Conservation (phyloP, 495 filamentous ascomycete genomes). For the Pseudomonodictys pantanalensis region DNA sequence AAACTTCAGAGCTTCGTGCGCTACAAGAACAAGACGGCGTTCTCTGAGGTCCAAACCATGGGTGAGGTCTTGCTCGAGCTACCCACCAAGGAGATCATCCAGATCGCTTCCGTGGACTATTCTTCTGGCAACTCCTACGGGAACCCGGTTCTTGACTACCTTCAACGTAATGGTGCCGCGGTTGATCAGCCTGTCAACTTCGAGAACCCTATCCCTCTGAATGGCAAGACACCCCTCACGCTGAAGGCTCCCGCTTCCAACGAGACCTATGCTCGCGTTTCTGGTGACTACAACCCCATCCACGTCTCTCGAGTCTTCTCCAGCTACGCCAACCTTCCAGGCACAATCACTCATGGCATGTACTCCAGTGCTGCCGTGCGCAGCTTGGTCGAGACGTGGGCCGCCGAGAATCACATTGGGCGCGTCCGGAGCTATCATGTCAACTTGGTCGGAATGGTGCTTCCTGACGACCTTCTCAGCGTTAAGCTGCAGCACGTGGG, state of each 20-base stretch:
- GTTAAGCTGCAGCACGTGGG: conserved; percentile 94
- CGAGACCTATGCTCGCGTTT: conserved; percentile 95
- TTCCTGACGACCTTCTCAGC: conserved; percentile 91
- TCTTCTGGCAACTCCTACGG: conserved; percentile 85
- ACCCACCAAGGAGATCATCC: conserved; percentile 95
- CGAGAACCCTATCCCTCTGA: conserved; percentile 93
- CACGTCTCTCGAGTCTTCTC: conserved; percentile 97
- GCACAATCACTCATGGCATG: conserved; percentile 99
- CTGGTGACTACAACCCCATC: conserved; percentile 97
- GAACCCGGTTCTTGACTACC: conserved; percentile 95
- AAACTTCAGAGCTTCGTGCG: conserved; percentile 83
- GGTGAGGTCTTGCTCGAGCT: conserved; percentile 92
- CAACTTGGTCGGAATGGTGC: conserved; percentile 92
- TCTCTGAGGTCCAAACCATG: conserved; percentile 86
- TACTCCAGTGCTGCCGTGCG: conserved; percentile 98
- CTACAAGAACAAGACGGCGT: conserved; percentile 93
- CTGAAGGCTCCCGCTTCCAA: conserved; percentile 94
- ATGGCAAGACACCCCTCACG: conserved; percentile 81
- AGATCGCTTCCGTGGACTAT: conserved; percentile 93
- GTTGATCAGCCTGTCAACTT: conserved; percentile 98
- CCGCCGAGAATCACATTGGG: conserved; percentile 95
- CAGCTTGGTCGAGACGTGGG: conserved; percentile 97
- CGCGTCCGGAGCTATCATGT: conserved; percentile 96
- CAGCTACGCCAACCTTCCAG: conserved; percentile 87
- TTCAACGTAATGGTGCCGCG: conserved; percentile 83